Percentiles rank a stretch among this genome's conserved stretches.
phyloP scores from a whole-genome alignment of 176 grass and related monocot species.

The Tillandsia fasciculata region DNA sequence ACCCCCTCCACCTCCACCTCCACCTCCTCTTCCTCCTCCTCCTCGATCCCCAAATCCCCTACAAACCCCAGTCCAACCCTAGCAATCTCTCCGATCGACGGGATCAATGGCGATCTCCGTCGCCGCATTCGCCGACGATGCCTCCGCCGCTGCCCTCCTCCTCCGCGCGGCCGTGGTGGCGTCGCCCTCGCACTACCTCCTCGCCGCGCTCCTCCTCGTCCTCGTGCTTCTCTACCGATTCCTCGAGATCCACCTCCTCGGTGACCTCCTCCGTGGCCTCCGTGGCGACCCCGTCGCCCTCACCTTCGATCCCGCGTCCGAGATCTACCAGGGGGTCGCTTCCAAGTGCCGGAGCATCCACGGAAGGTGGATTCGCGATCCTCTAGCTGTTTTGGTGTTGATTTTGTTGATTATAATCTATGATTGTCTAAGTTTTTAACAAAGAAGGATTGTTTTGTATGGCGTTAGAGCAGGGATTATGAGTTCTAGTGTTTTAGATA shows the following conservation, averaged over 20 bases:
- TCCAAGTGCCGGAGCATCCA: constrained; percentile 73
- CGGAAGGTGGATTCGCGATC: constrained; percentile 36
- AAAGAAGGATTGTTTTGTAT: not conserved
- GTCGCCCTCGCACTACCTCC: constrained; percentile 38
- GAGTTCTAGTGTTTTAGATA: too few relatives aligned
- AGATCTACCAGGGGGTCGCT: constrained; percentile 76
- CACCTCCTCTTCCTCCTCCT: not conserved
- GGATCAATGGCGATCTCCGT: constrained; percentile 16
- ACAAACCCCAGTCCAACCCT: not conserved
- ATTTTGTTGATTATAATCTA: too few relatives aligned
- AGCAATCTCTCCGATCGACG: not conserved
- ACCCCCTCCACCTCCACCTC: not conserved
- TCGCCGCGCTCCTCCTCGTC: constrained; percentile 24
- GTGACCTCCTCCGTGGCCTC: constrained; percentile 53
- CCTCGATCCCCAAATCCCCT: not conserved
- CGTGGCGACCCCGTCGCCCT: constrained; percentile 58
- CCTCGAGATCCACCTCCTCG: constrained; percentile 70
- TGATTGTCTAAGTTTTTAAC: not conserved
- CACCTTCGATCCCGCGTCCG: constrained; percentile 63
- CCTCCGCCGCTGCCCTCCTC: constrained; percentile 42
- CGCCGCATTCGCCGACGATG: constrained; percentile 4
- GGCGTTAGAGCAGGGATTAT: not conserved
- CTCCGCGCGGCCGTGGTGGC: constrained; percentile 37
- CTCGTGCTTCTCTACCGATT: constrained; percentile 50
- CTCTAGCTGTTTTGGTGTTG: too few relatives aligned